Evolutionary conservation across 148 eudicot genomes (phyloP).

Genomic region (Chenopodium album): DNA sequence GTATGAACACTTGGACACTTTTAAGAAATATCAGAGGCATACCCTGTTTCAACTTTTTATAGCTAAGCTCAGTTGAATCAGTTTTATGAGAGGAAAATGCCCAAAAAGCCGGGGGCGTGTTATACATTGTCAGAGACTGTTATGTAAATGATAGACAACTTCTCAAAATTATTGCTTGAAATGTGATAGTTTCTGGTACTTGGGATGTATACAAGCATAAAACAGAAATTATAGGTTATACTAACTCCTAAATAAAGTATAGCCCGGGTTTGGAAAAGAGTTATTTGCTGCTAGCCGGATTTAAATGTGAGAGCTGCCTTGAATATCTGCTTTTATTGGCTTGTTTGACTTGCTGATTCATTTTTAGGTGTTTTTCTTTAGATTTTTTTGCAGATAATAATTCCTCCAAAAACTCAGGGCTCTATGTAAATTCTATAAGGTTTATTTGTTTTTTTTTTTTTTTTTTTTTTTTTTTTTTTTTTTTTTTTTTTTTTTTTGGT

Average conservation of each 20-base stretch:
- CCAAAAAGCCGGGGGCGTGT: not conserved
- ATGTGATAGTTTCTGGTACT: not conserved
- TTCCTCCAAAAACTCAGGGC: too few relatives aligned
- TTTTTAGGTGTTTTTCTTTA: not conserved
- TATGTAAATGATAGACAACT: not conserved
- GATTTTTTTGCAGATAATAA: too few relatives aligned
- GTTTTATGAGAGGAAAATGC: not conserved
- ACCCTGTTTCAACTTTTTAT: not conserved
- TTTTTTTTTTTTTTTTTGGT: too few relatives aligned
- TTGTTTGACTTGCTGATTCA: not conserved
- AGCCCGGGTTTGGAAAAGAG: too few relatives aligned
- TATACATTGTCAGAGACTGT: conserved; percentile 6
- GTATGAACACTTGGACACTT: conserved; percentile 1
- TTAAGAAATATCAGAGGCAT: not conserved
- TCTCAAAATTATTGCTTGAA: not conserved
- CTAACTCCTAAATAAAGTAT: too few relatives aligned
- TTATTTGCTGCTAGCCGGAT: not conserved
- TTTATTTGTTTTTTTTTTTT: too few relatives aligned
- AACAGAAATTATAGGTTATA: not conserved
- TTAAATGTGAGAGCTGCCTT: too few relatives aligned
- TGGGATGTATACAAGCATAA: not conserved
- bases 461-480: too few relatives aligned
- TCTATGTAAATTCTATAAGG: too few relatives aligned
- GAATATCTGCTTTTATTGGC: not conserved
- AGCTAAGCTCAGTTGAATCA: too few relatives aligned